A percentile compares a stretch with the other conserved stretches of the same genome.
phyloP scores from a whole-genome alignment of 1,139 yeast genomes.

The Geotrichum citri-aurantii region DNA sequence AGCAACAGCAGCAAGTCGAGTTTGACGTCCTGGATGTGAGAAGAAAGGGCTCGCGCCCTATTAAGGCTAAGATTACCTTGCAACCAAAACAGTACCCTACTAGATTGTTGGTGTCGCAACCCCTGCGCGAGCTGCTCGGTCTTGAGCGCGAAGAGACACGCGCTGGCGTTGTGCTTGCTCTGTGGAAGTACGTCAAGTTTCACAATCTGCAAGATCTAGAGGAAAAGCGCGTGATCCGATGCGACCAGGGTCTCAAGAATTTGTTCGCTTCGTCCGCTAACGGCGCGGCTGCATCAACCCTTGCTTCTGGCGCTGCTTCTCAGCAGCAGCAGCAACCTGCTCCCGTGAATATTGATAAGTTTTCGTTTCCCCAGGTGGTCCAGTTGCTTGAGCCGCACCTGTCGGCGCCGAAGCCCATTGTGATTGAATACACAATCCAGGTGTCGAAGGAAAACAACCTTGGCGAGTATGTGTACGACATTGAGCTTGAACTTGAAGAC shows the following conservation, averaged over 20 bases:
- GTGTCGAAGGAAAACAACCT: constrained; percentile 72
- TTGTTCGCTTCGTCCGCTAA: constrained; percentile 36
- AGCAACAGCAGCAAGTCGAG: constrained; percentile 34
- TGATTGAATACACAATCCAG: constrained; percentile 64
- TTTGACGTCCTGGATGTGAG: constrained; percentile 89
- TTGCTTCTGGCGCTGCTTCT: background rate
- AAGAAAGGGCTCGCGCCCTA: constrained; percentile 64
- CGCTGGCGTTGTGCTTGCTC: constrained; percentile 74
- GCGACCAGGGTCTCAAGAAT: constrained; percentile 60
- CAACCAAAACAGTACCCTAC: constrained; percentile 71
- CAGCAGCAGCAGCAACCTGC: background rate
- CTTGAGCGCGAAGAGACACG: constrained; percentile 65
- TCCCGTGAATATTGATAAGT: constrained; percentile 28
- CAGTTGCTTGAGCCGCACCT: constrained; percentile 60
- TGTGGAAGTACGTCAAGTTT: constrained; percentile 84
- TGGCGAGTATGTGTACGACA: constrained; percentile 75
- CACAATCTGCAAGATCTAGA: constrained; percentile 57
- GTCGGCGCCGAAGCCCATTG: constrained; percentile 72
- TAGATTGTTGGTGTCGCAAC: constrained; percentile 57
- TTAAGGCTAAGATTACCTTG: constrained; percentile 66
- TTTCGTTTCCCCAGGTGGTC: constrained; percentile 67
- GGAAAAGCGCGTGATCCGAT: constrained; percentile 53
- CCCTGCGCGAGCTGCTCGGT: constrained; percentile 67
- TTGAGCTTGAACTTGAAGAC: constrained; percentile 58
- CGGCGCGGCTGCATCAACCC: background rate